These are phyloP conservation scores for Cytospora piceicola DNA, from an alignment of 2,329 filamentous ascomycete species.

Conservation along the genomic window DNA sequence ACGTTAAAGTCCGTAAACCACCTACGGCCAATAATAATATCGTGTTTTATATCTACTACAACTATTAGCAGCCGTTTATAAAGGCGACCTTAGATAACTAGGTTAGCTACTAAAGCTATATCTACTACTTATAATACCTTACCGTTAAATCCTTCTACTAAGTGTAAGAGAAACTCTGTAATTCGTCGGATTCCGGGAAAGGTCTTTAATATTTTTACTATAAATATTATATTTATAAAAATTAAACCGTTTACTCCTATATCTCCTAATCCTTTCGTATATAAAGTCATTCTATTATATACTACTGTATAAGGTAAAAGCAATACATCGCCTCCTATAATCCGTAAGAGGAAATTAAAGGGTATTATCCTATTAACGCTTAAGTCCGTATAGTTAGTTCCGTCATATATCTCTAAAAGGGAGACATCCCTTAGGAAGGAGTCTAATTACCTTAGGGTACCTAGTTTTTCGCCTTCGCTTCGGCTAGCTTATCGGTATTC, in stretches of 20 bases:
- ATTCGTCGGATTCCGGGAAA: not conserved
- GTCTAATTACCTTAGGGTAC: too few species aligned
- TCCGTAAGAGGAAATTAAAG: too few species aligned
- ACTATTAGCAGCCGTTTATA: not conserved
- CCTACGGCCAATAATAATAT: not conserved
- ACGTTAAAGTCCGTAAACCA: not conserved
- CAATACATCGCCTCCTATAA: too few species aligned
- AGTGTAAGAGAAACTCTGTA: not conserved
- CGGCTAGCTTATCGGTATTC: too few species aligned
- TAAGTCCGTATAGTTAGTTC: too few species aligned
- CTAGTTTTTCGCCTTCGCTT: too few species aligned
- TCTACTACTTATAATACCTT: not conserved
- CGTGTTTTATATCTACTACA: conserved; percentile 8
- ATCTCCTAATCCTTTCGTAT: not conserved
- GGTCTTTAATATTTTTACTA: not conserved
- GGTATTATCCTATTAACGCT: too few species aligned
- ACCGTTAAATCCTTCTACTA: too few species aligned
- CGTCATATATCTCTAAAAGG: too few species aligned
- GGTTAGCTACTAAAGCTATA: not conserved
- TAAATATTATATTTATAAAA: conserved; percentile 3
- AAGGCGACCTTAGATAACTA: not conserved
- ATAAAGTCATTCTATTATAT: too few species aligned
- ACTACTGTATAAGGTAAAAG: too few species aligned
- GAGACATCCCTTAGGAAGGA: too few species aligned
- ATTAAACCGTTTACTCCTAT: not conserved